Evolutionary conservation across 371 early-diverging fungal species (phyloP), one percentile per base, ranked within the genome.

Genomic region (Funneliformis caledonium): DNA sequence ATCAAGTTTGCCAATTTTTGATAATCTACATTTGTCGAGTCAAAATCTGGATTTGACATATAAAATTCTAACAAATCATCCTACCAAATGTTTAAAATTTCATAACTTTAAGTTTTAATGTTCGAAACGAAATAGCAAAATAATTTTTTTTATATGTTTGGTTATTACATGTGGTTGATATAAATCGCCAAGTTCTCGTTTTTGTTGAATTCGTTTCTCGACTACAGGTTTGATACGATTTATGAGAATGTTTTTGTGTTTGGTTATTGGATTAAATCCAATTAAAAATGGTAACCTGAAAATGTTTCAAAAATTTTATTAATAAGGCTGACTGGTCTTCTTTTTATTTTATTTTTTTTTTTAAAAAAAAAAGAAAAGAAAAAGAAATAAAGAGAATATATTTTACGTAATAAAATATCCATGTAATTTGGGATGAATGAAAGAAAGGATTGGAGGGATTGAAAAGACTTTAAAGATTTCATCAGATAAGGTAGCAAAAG

Each of bases 351-450:
- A 60, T 60, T 16, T 22, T 50, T 7, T 47, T 37, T 37, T 37
- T 37, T 37, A 37, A 37, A 37, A 1, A 37, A 37, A 37, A 37
- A n/a, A 56, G 3, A 1, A 52, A 37, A 4, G 2, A 48, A 47
- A 59, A 10, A 1, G n/a, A 16, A 56, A 73, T 26, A 74, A 26
- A 56, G 3, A 45, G 43, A 11, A 45, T n/a, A 11, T 14, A 9
- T 42, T 48, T 52, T 47, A 74, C 74, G 33, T 48, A 22, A 73
- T 14, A 7, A 26, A 11, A 45, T 73, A n/a, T 45, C 10, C 33
- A 22, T 73, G 74, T 8, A 73, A n/a, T 33, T 45, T 50, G 4
- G 52, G 74, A 12, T 73, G 74, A 73, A 73, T 73, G 22, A 73
- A 73, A 6, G 31, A 73, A 52, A 56, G 31, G 16, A 52, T 26